Evolutionary conservation across 495 filamentous ascomycete species (phyloP), one percentile per base, ranked within the genome.

Genomic region (Aspergillus asperescens): DNA sequence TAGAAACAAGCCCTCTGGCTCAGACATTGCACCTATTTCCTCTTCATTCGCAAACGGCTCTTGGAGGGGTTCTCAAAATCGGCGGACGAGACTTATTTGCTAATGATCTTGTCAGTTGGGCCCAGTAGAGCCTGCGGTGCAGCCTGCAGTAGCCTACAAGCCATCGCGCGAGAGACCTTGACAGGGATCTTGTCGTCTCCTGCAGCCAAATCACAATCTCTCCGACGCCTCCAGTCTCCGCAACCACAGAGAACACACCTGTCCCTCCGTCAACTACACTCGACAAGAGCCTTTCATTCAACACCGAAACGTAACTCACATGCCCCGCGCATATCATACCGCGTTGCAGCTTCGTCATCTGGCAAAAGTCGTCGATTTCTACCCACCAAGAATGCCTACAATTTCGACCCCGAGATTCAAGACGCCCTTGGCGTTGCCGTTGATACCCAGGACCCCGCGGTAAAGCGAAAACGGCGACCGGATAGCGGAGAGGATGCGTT

Each of bases 401-500:
- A 85, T 62, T 91, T 90, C 75, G 82, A 87, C 60, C 83, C 85
- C 25, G 77, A 78, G 52, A 73, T 56, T 5, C 60, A 68, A 64
- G 53, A 82, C 77, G 55, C 77, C 62, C 57, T 80, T 64, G 54
- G 80, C 72, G 52, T 78, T 61, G 52, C 73, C 65, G 55, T 82
- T 75, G 66, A 71, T 20, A 65, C 66, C 29, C 58, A 63, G 39
- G 64, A 65, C 49, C 61, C 61, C 8, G 63, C 40, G 16, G 53
- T 57, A 10, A 66, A 67, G 10, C 65, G 68, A 18, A 61, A 62
- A 43, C 62, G 61, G 46, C 77, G 88, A n/a, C 84, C 85, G 9
- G 83, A 84, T 41, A 89, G 86, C 43, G 93, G 93, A 9, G 90
- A 97, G 65, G 93, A 99, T 80, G 88, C 94, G 27, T 97, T 96